A percentile compares a stretch with the other conserved stretches of the same genome.
Conservation (phyloP, 2,329 filamentous ascomycete genomes). For the Gaeumannomyces tritici region DNA sequence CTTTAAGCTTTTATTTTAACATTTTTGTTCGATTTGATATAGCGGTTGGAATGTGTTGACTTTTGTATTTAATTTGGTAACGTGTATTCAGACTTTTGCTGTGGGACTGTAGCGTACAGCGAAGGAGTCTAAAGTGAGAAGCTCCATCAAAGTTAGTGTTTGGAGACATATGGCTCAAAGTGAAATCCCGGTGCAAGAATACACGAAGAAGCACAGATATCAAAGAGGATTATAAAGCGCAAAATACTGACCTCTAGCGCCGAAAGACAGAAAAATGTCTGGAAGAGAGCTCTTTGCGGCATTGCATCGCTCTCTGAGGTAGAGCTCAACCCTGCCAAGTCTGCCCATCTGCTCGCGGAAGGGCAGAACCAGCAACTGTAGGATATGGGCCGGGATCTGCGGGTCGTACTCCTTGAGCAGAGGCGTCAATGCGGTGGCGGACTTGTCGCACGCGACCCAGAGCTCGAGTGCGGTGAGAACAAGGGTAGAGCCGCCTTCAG, state of each 20-base stretch:
- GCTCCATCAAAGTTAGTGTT: no score
- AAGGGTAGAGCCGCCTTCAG: conserved; percentile 42
- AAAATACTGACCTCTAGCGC: conserved; percentile 6
- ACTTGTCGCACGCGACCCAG: conserved; percentile 47
- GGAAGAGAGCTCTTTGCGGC: conserved; percentile 8
- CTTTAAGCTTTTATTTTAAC: no score
- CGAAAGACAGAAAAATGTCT: conserved; percentile 27
- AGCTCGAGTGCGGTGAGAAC: conserved; percentile 45
- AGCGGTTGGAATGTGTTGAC: no score
- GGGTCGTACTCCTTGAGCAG: conserved; percentile 36
- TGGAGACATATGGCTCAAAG: no score
- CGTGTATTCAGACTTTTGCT: no score
- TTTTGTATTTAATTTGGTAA: no score
- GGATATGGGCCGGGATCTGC: conserved; percentile 26
- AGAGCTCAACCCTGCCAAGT: conserved; percentile 33
- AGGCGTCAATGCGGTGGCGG: conserved; percentile 24
- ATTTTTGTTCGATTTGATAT: no score
- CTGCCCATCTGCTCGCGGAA: conserved; percentile 32
- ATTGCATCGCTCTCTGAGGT: conserved; percentile 27
- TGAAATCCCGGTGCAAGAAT: no score
- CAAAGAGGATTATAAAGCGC: no score
- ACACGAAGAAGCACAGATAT: no score
- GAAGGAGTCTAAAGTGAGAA: no score
- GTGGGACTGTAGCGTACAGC: no score
- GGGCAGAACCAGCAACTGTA: conserved; percentile 35